Evolutionary conservation across 2,329 filamentous ascomycete species (phyloP).

Genomic region (Magnaporthiopsis rhizophila): DNA sequence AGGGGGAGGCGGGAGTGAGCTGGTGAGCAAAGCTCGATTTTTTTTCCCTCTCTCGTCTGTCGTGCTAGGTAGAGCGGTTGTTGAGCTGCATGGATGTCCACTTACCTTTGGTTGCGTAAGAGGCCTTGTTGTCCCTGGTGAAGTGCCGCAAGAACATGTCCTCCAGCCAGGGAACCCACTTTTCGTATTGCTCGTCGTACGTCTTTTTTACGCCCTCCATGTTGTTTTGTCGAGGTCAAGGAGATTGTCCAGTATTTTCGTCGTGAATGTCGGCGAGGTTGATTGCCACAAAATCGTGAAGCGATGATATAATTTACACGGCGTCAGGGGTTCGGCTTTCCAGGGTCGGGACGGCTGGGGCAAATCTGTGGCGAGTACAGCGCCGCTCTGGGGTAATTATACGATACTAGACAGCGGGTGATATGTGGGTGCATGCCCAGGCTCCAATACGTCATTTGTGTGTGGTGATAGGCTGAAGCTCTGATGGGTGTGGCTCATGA

Average conservation of each 20-base stretch:
- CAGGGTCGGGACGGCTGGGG: neutral
- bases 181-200: conserved; percentile 66
- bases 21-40: too few species aligned
- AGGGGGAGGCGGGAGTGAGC: neutral
- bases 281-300: neutral
- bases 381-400: neutral
- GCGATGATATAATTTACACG: too few species aligned
- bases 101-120: conserved; percentile 53
- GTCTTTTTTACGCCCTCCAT: conserved; percentile 53
- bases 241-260: neutral
- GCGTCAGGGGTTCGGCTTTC: neutral
- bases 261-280: neutral
- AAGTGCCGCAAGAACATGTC: conserved; percentile 66
- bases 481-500: neutral
- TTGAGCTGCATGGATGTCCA: too few species aligned
- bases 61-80: too few species aligned
- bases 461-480: neutral
- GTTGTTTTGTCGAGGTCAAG: neutral
- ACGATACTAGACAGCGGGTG: neutral
- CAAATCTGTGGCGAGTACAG: neutral
- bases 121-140: conserved; percentile 69
- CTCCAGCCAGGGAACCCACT: conserved; percentile 70
- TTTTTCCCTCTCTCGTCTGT: too few species aligned
- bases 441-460: neutral
- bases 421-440: neutral